Evolutionary conservation across 129 eudicot genomes (phyloP).

Genomic region (Lonicera japonica): DNA sequence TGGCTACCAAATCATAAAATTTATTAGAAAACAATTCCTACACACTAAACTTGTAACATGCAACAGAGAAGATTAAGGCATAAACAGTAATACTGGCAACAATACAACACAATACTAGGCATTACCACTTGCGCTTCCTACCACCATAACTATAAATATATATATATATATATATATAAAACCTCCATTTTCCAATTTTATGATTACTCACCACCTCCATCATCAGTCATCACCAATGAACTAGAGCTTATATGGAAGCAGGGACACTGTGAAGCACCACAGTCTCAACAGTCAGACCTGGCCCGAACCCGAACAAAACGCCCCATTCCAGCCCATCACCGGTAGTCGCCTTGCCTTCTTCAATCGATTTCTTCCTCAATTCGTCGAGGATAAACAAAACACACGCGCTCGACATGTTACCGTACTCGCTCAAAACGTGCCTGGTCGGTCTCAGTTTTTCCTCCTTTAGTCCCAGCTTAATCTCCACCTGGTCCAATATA

Average conservation of each 20-base stretch:
- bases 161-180: no score
- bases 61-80: no score
- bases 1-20: no score
- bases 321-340: constrained; percentile 59
- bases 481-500: constrained; percentile 50
- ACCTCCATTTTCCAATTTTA: no score
- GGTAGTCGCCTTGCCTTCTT: constrained; percentile 37
- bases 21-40: no score
- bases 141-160: no score
- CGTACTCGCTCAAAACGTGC: constrained; percentile 47
- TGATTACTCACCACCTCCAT: no score
- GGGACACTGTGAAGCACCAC: constrained; percentile 52
- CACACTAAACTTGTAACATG: no score
- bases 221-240: no score
- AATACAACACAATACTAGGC: no score
- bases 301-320: constrained; percentile 56
- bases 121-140: no score
- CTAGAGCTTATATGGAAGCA: constrained; percentile 3
- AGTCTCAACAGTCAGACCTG: constrained; percentile 57
- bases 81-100: no score
- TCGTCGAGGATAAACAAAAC: constrained; percentile 50
- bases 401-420: constrained; percentile 61
- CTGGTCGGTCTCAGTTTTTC: constrained; percentile 46
- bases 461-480: constrained; percentile 35
- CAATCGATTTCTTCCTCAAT: constrained; percentile 51